Conservation (phyloP, 305 asterid genomes). For the Coffea humblotiana region DNA sequence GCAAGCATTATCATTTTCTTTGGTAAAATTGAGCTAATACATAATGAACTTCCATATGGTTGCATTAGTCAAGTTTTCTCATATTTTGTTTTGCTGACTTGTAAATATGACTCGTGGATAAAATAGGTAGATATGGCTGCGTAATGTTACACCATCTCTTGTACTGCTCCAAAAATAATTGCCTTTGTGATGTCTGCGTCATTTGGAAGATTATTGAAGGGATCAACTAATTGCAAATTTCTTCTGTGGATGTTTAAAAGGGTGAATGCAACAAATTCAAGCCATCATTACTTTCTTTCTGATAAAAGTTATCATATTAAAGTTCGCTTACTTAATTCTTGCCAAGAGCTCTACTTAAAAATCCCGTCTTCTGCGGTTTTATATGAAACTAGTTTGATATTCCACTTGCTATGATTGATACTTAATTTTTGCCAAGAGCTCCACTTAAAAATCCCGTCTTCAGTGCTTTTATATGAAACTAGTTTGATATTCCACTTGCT, state of each 20-base stretch:
- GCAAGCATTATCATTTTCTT: not conserved
- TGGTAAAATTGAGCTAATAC: not conserved
- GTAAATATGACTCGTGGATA: too few relatives aligned
- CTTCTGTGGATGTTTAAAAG: not conserved
- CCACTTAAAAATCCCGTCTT: not conserved
- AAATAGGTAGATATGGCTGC: not conserved
- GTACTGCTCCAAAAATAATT: not conserved
- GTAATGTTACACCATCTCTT: not conserved
- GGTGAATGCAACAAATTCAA: not conserved
- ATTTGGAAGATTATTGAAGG: not conserved
- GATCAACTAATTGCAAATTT: not conserved
- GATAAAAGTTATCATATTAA: not conserved
- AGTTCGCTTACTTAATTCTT: too few relatives aligned
- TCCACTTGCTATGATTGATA: not conserved
- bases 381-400: conserved; percentile 4
- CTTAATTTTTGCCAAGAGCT: not conserved
- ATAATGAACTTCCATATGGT: not conserved
- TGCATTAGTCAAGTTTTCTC: not conserved
- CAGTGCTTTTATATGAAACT: not conserved
- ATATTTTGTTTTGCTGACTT: too few relatives aligned
- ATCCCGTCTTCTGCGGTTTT: not conserved
- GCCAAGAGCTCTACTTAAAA: not conserved
- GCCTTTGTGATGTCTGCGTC: too few relatives aligned
- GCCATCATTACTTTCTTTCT: not conserved
- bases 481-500: conserved; percentile 1